phyloP scores from a whole-genome alignment of 2,329 filamentous ascomycete species.

The Fusarium poae region DNA sequence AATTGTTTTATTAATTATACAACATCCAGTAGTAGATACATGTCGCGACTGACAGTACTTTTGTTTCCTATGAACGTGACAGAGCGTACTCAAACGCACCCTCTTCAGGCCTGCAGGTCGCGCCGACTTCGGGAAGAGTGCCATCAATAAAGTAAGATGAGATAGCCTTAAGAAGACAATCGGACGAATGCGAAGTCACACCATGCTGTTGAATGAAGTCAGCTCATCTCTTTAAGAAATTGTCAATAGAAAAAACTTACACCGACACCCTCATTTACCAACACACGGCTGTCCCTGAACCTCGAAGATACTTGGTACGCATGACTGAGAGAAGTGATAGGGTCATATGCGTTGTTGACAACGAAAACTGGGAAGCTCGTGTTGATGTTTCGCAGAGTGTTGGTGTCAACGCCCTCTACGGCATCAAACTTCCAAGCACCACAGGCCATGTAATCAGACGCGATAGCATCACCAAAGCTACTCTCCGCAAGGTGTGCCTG shows the following conservation, averaged over 20 bases:
- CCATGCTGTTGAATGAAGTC: slow-evolving; percentile 15
- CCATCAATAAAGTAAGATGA: slow-evolving; percentile 26
- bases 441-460: slow-evolving; percentile 16
- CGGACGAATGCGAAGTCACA: slow-evolving; percentile 28
- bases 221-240: neutral
- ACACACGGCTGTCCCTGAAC: slow-evolving; percentile 34
- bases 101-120: slow-evolving; percentile 28
- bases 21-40: rapidly evolving
- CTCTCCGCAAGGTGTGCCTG: slow-evolving; percentile 27
- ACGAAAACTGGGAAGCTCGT: slow-evolving; percentile 39
- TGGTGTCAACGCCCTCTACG: slow-evolving; percentile 26
- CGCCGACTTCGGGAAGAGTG: slow-evolving; percentile 14
- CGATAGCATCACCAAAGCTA: slow-evolving; percentile 32
- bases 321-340: slow-evolving; percentile 29
- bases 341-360: slow-evolving; percentile 42
- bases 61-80: neutral
- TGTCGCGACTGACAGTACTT: rapidly evolving
- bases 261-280: slow-evolving; percentile 42
- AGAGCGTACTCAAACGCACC: slow-evolving; percentile 25
- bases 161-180: slow-evolving; percentile 28
- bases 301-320: slow-evolving; percentile 37
- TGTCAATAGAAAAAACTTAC: slow-evolving; percentile 17
- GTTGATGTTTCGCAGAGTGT: slow-evolving; percentile 35
- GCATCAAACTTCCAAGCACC: slow-evolving; percentile 35
- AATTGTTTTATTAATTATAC: neutral